Conservation (phyloP, 306 rosid genomes). For the Benincasa hispida region DNA sequence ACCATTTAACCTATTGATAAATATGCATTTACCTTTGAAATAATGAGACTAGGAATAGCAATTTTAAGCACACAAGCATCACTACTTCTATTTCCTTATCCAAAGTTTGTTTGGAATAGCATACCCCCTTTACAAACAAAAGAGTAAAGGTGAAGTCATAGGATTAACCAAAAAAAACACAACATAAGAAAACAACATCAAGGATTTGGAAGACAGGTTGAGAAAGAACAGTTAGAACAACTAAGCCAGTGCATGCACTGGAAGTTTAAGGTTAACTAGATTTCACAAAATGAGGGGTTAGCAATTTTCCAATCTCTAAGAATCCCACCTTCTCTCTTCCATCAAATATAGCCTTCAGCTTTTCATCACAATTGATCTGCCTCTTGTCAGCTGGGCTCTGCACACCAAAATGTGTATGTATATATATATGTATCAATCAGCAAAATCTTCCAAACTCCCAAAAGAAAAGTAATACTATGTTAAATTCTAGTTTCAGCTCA, state of each 20-base stretch:
- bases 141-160: neutral
- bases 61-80: too few relatives aligned
- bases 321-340: constrained; percentile 51
- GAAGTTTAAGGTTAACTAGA: constrained; percentile 1
- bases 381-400: constrained; percentile 56
- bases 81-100: too few relatives aligned
- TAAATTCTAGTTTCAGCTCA: neutral
- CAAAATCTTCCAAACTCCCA: neutral
- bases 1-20: too few relatives aligned
- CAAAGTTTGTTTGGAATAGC: too few relatives aligned
- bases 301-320: constrained; percentile 36
- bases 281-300: constrained; percentile 44
- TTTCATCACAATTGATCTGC: constrained; percentile 52
- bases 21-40: too few relatives aligned
- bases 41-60: too few relatives aligned
- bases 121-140: too few relatives aligned
- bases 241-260: neutral
- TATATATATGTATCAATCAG: neutral
- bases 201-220: neutral
- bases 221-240: neutral
- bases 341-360: constrained; percentile 50
- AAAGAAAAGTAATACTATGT: neutral
- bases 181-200: neutral
- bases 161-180: neutral
- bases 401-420: neutral